phyloP scores from a whole-genome alignment of 345 rosid species.

The Melastoma malabathricum region DNA sequence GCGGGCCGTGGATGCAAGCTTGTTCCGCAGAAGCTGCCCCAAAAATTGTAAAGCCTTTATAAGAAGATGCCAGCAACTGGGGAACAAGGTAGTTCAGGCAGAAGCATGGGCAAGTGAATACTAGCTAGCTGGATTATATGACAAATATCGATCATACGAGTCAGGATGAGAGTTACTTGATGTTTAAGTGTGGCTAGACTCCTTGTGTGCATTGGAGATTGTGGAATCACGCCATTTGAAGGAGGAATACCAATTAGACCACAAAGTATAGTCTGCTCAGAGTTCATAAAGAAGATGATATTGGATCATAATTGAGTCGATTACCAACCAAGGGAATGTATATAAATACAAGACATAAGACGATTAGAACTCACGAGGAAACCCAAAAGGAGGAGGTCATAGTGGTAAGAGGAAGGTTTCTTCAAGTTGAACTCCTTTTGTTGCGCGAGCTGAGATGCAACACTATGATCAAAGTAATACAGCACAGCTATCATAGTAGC shows the following conservation, averaged over 20 bases:
- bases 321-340: not conserved
- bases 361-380: slow-evolving; percentile 22
- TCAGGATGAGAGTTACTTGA: slow-evolving; percentile 56
- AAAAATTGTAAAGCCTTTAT: not conserved
- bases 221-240: slow-evolving; percentile 95
- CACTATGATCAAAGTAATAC: slow-evolving; percentile 58
- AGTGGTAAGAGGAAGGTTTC: slow-evolving; percentile 52
- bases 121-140: too few relatives aligned
- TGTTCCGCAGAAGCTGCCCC: slow-evolving; percentile 50
- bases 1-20: slow-evolving; percentile 48
- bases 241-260: slow-evolving; percentile 97
- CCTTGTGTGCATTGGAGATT: slow-evolving; percentile 97
- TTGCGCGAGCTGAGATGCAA: slow-evolving; percentile 56
- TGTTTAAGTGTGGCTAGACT: slow-evolving; percentile 86
- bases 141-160: too few relatives aligned
- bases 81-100: too few relatives aligned
- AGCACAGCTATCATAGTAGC: slow-evolving; percentile 65
- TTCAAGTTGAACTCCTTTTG: slow-evolving; percentile 54
- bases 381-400: slow-evolving; percentile 50
- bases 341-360: not conserved
- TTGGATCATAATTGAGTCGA: too few relatives aligned
- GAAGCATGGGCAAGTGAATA: too few relatives aligned
- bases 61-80: too few relatives aligned
- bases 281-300: too few relatives aligned
- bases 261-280: slow-evolving; percentile 55